Evolutionary conservation across 2,329 filamentous ascomycete genomes (phyloP).

Genomic region (Phyllosticta ampelicida): DNA sequence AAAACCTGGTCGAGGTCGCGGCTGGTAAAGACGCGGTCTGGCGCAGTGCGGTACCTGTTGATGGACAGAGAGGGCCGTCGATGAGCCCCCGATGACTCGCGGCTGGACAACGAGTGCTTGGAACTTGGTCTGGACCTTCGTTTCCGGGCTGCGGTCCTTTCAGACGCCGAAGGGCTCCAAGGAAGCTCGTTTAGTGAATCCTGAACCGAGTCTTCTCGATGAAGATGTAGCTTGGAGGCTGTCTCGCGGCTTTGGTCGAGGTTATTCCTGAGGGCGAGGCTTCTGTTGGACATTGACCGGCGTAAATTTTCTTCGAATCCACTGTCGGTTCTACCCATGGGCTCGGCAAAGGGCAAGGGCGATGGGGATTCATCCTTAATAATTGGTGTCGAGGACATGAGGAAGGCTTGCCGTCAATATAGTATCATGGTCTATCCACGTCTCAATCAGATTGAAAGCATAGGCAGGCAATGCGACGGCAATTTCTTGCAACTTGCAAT

Average conservation of each 20-base stretch:
- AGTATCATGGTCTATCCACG: not conserved
- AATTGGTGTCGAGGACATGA: not conserved
- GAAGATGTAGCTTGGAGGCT: not conserved
- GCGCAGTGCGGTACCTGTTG: conserved; percentile 22
- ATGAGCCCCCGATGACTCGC: not conserved
- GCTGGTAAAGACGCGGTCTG: conserved; percentile 16
- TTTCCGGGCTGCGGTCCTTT: not conserved
- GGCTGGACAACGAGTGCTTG: conserved; percentile 3
- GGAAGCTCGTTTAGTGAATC: not conserved
- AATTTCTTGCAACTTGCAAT: not conserved
- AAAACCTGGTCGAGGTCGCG: conserved; percentile 29
- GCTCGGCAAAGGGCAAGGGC: not conserved
- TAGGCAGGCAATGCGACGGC: not conserved
- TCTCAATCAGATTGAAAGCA: not conserved
- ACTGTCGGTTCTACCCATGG: conserved; percentile 10
- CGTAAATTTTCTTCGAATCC: conserved; percentile 7
- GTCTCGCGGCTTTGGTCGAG: not conserved
- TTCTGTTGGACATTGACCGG: not conserved
- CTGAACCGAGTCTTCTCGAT: not conserved
- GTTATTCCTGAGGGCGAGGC: not conserved
- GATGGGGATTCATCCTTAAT: not conserved
- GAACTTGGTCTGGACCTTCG: conserved; percentile 7
- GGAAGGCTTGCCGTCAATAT: not conserved
- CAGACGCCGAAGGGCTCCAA: not conserved
- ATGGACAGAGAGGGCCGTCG: not conserved